Conservation (phyloP, 2,329 filamentous ascomycete species). For the Neonectria sp. region DNA sequence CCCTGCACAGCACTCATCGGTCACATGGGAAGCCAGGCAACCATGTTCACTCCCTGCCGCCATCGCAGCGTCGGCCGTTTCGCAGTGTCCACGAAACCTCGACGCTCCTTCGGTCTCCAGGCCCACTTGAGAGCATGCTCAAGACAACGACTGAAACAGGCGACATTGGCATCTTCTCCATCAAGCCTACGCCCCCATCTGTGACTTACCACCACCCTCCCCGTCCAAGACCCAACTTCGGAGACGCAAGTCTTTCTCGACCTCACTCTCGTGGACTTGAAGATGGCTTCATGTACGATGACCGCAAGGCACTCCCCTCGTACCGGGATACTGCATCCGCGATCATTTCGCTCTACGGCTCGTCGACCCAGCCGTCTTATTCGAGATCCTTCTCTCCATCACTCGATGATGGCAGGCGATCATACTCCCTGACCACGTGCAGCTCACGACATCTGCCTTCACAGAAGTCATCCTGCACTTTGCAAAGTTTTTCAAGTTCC, state of each 20-base stretch:
- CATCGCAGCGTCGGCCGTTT: slow-evolving; percentile 55
- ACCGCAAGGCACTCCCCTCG: slow-evolving; percentile 62
- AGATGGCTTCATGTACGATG: slow-evolving; percentile 55
- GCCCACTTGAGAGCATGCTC: slow-evolving; percentile 74
- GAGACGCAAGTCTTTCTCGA: slow-evolving; percentile 48
- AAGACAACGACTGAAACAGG: slow-evolving; percentile 77
- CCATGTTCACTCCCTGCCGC: slow-evolving; percentile 37
- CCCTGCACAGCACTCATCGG: slow-evolving; percentile 53
- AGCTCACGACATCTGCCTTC: slow-evolving; percentile 63
- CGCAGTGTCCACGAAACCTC: slow-evolving; percentile 61
- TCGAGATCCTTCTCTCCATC: slow-evolving; percentile 60
- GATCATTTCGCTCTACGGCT: slow-evolving; percentile 69
- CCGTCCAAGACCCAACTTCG: slow-evolving; percentile 49
- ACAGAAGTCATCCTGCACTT: slow-evolving; percentile 62
- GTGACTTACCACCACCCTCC: slow-evolving; percentile 49
- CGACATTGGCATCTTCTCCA: slow-evolving; percentile 74
- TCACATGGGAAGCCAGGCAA: slow-evolving; percentile 43
- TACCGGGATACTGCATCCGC: slow-evolving; percentile 69
- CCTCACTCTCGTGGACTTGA: slow-evolving; percentile 51
- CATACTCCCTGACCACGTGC: slow-evolving; percentile 70
- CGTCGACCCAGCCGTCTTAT: slow-evolving; percentile 62
- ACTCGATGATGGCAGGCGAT: slow-evolving; percentile 63
- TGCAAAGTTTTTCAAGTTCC: slow-evolving; percentile 63
- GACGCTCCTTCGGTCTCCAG: slow-evolving; percentile 63
- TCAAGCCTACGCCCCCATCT: slow-evolving; percentile 54